Percentiles rank a stretch among this genome's conserved stretches.
These are phyloP conservation scores for Salix purpurea DNA, from an alignment of 345 rosid genomes.

Conservation along the genomic window DNA sequence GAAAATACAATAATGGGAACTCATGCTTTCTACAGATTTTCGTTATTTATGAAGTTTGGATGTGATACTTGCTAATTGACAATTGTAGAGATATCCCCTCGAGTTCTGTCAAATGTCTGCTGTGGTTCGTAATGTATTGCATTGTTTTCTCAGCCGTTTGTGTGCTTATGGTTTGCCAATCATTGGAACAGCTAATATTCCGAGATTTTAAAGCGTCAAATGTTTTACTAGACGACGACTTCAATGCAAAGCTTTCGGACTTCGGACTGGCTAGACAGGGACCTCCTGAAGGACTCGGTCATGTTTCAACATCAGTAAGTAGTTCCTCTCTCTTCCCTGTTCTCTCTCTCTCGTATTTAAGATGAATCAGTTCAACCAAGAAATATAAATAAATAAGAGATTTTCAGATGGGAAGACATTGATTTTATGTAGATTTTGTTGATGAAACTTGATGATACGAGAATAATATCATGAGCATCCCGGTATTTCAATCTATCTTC, in stretches of 20 bases:
- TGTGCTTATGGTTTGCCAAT: slow-evolving; percentile 11
- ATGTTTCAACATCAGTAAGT: slow-evolving; percentile 85
- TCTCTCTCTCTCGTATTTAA: background rate
- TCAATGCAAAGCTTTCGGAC: slow-evolving; percentile 89
- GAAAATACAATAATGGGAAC: background rate
- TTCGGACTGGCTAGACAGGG: slow-evolving; percentile 95
- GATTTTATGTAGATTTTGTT: background rate
- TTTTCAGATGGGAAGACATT: background rate
- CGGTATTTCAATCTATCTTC: background rate
- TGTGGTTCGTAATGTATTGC: background rate
- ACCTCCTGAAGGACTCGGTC: slow-evolving; percentile 80
- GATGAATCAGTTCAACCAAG: background rate
- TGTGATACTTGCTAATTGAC: background rate
- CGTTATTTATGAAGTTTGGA: background rate
- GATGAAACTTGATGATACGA: background rate
- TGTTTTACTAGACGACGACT: slow-evolving; percentile 75
- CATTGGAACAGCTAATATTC: slow-evolving; percentile 61
- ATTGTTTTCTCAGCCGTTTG: background rate
- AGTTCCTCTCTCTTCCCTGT: background rate
- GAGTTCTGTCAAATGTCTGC: background rate
- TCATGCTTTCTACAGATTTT: background rate
- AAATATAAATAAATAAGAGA: background rate
- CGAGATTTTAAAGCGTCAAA: slow-evolving; percentile 94
- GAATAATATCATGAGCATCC: background rate
- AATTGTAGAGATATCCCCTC: background rate